Conservation (phyloP, 768 basidiomycete species). For the Mycena epipterygia region DNA sequence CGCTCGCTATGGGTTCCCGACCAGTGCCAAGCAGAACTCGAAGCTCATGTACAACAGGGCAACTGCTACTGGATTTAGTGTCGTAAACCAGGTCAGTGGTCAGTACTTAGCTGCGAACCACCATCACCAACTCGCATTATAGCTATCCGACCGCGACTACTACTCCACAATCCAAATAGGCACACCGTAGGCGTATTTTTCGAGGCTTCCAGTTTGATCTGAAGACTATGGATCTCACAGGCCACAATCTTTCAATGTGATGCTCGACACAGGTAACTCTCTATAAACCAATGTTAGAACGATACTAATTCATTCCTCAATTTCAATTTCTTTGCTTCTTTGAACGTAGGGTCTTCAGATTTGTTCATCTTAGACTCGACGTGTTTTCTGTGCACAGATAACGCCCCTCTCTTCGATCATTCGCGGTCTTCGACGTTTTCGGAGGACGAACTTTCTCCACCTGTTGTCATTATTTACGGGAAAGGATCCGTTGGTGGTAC, state of each 20-base stretch:
- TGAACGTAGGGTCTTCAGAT: constrained; percentile 92
- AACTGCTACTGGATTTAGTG: constrained; percentile 7
- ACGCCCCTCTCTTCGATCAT: constrained; percentile 58
- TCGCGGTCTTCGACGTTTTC: constrained; percentile 58
- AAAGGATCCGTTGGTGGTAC: constrained; percentile 75
- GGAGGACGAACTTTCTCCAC: constrained; percentile 30
- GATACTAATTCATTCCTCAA: too few relatives aligned
- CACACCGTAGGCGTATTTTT: constrained; percentile 67
- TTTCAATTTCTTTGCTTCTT: too few relatives aligned
- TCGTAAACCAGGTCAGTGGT: constrained; percentile 28
- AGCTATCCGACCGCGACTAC: constrained; percentile 72
- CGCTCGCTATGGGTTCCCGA: constrained; percentile 25
- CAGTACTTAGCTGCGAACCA: too few relatives aligned
- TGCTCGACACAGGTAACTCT: constrained; percentile 75
- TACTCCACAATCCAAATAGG: constrained; percentile 67
- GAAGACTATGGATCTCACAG: too few relatives aligned
- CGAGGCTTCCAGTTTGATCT: too few relatives aligned
- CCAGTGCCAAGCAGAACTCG: not conserved
- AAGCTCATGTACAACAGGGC: constrained; percentile 14
- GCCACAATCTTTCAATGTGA: constrained; percentile 77
- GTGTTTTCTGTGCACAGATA: constrained; percentile 58
- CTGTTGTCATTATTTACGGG: constrained; percentile 48
- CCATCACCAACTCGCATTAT: not conserved
- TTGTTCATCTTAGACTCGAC: constrained; percentile 81
- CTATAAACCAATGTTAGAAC: too few relatives aligned